Evolutionary conservation across 2,329 filamentous ascomycete genomes (phyloP), one percentile per base, ranked within the genome.

Genomic region (Venturia effusa): DNA sequence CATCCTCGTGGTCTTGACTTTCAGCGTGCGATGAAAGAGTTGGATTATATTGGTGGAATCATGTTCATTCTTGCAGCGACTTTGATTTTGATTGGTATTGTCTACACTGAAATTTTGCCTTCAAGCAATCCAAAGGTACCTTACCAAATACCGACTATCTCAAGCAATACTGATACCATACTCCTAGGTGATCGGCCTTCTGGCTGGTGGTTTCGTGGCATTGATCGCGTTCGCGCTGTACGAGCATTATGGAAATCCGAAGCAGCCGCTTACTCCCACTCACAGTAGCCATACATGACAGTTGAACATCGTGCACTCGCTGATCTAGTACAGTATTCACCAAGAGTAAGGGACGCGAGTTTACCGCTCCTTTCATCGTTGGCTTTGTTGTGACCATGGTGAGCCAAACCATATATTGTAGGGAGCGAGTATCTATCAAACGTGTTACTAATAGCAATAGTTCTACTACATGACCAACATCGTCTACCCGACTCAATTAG

Each of bases 281-380:
- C 77, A 0, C 72, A n/a, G 17, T n/a, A 24, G 8, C 3, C 43
- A 75, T 61, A 72, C 22, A 8, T 45, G 8, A 1, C 5, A 10
- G 17, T 45, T 39, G 37, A 39, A 19, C 7, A n/a, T 19, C 43
- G 19, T 45, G 43, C 22, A 45, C n/a, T 2, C 2, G 22, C 43
- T 8, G 17, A 45, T 45, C 2, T 45, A n/a, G 19, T 45, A 45
- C 43, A 45, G 4, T 82, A 67, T 81, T 82, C 68, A 76, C 76
- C 4, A 71, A 74, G 8, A 75, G 75, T 11, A 69, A 73, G 39
- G 80, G 79, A 1, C 73, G 79, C n/a, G 78, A 80, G 54, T 75
- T 81, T 51, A 80, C 79, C 0, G 78, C 76, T 0, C 78, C 79
- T 0, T 78, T 76, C 48, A 72, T 81, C 32, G 76, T 76, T 3